A percentile compares a stretch with the other conserved stretches of the same genome.
Conservation (phyloP, 2,329 filamentous ascomycete species). For the Alternaria sp. region DNA sequence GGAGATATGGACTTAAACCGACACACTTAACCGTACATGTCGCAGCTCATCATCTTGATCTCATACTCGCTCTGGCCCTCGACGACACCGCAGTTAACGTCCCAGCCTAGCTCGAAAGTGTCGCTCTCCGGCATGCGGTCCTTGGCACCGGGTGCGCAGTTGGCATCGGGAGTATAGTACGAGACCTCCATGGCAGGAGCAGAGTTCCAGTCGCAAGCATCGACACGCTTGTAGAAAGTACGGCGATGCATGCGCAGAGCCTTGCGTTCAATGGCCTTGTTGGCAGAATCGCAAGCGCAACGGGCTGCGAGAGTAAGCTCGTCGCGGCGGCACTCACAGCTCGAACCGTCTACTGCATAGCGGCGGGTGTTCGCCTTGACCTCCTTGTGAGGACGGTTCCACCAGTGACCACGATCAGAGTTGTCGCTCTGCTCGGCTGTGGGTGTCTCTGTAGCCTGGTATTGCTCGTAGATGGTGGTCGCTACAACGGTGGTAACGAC, state of each 20-base stretch:
- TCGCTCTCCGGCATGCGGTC: conserved; percentile 28
- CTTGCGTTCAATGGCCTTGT: conserved; percentile 38
- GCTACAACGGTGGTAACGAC: conserved; percentile 11
- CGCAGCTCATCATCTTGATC: conserved; percentile 48
- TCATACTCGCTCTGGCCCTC: conserved; percentile 53
- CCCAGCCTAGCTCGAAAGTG: conserved; percentile 51
- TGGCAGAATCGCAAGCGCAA: conserved; percentile 31
- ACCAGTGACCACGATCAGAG: conserved; percentile 3
- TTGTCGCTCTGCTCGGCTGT: conserved; percentile 11
- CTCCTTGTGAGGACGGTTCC: conserved; percentile 11
- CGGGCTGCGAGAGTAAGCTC: conserved; percentile 24
- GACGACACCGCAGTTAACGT: conserved; percentile 46
- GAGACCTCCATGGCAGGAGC: conserved; percentile 53
- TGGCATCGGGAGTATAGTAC: conserved; percentile 48
- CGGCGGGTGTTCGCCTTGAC: conserved; percentile 19
- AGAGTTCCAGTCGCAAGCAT: conserved; percentile 43
- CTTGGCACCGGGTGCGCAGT: conserved; percentile 45
- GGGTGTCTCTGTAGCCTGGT: conserved; percentile 4
- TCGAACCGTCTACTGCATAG: conserved; percentile 39
- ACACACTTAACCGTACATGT: conserved; percentile 24
- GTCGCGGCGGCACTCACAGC: conserved; percentile 36
- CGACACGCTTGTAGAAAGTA: conserved; percentile 36
- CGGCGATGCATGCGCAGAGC: conserved; percentile 41
- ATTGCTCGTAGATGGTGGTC: conserved; percentile 5
- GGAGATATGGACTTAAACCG: conserved; percentile 1